Conservation (phyloP, 768 basidiomycete genomes). For the Lactarius sanguifluus region DNA sequence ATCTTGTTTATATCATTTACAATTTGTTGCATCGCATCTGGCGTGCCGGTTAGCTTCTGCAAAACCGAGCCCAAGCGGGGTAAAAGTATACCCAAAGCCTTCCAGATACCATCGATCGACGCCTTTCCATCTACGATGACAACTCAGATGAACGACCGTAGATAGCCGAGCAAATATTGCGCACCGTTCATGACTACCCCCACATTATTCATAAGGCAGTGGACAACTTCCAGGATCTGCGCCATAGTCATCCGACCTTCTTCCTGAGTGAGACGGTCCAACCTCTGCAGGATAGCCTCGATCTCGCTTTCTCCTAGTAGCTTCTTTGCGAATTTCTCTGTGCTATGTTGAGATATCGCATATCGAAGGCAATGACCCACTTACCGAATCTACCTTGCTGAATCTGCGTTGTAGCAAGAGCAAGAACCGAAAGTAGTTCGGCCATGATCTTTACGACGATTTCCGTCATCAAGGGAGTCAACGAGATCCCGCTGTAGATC, state of each 20-base stretch:
- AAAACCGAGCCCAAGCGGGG: background rate
- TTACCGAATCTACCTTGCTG: background rate
- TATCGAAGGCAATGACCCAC: background rate
- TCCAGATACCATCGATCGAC: background rate
- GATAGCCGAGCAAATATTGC: background rate
- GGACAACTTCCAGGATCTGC: background rate
- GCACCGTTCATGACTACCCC: too few species aligned
- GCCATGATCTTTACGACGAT: background rate
- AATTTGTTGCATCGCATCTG: background rate
- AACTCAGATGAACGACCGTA: background rate
- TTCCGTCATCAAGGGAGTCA: background rate
- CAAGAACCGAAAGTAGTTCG: background rate
- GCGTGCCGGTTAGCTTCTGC: background rate
- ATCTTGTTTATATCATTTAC: background rate
- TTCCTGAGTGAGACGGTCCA: conserved; percentile 1
- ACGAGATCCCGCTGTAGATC: background rate
- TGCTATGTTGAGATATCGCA: background rate
- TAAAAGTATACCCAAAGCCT: background rate
- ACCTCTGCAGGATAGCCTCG: background rate
- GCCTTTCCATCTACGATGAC: background rate
- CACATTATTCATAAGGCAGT: background rate
- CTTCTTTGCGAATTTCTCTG: conserved; percentile 1
- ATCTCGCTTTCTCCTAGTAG: background rate
- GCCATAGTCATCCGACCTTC: background rate
- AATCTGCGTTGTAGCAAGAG: background rate